Evolutionary conservation across 208 protist species (phyloP), one percentile per base, ranked within the genome.

Genomic region (Leishmania arabica): DNA sequence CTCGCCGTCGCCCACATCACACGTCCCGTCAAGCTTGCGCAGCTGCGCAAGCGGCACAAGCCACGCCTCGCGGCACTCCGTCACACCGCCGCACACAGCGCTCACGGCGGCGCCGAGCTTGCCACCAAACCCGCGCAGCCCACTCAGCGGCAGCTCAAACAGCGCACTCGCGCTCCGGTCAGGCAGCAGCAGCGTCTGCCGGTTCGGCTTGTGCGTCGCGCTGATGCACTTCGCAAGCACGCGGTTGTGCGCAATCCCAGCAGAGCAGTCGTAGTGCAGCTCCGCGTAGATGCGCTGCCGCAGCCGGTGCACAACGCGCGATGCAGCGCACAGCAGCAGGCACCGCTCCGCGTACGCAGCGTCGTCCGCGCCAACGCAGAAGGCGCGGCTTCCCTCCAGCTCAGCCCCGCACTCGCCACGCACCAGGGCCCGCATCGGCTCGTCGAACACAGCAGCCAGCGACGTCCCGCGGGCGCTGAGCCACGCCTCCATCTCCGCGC

Each of bases 181-280:
- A 19, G 91, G 90, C 71, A 92, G 77, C 66, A 97, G 84, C 42
- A 96, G 66, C 68, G 93, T 95, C 82, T 98, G 95, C 87, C 96
- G 88, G 79, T 91, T 91, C 40, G 93, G 95, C 79, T 98, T 98
- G 85, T 96, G 85, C 66, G 81, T 84, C 58, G 92, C 90, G 76
- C 89, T 92, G 76, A 95, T 91, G 77, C 80, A 86, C 87, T 98
- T 98, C 45, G 95, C 88, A 21, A 98, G 87, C 70, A 95, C 73
- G 75, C 92, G 91, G 77, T 95, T 97, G 83, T 95, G 89, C 69
- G 93, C 89, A 73, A 98, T 93, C 49, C 95, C 95, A 31, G 93
- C 95, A 47, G 89, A 95, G 88, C 91, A 96, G 60, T 95, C 92
- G 85, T 95, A 98, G 69, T 89, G 86, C 75, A 96, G 89, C 77